phyloP scores from a whole-genome alignment of 202 grass and related monocot genomes.

The Digitaria exilis region DNA sequence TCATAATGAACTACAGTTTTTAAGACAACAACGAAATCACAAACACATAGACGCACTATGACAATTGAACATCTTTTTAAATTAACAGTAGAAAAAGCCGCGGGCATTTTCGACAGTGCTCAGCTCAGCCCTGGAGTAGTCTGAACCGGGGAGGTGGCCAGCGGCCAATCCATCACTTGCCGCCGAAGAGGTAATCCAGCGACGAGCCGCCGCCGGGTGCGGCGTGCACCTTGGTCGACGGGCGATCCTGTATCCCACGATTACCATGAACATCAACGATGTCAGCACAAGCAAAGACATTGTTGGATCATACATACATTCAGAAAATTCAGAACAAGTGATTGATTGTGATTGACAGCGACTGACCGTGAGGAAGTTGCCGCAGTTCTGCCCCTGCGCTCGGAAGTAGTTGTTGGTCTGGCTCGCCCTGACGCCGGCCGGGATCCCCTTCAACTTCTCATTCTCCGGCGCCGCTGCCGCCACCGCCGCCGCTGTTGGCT shows the following conservation, averaged over 20 bases:
- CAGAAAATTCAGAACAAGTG: not conserved
- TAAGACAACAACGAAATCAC: not conserved
- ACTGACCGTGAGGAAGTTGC: slow-evolving; percentile 72
- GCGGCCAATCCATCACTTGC: not conserved
- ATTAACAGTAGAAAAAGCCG: not conserved
- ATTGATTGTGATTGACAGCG: not conserved
- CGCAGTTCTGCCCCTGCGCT: slow-evolving; percentile 65
- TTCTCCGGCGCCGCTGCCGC: not conserved
- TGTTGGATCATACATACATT: not conserved
- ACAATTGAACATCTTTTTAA: not conserved
- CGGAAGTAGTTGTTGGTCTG: slow-evolving; percentile 74
- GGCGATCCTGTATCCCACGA: slow-evolving; percentile 49
- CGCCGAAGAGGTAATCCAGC: slow-evolving; percentile 56
- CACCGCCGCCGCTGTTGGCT: not conserved
- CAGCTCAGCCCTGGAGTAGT: too few species aligned
- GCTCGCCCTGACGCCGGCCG: slow-evolving; percentile 50
- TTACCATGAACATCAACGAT: not conserved
- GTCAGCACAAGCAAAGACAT: not conserved
- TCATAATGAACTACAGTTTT: too few species aligned
- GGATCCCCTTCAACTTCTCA: slow-evolving; percentile 44
- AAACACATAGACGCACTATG: not conserved
- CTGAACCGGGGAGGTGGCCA: not conserved
- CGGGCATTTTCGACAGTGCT: not conserved
- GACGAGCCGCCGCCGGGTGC: slow-evolving; percentile 63
- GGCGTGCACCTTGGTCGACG: slow-evolving; percentile 72